phyloP scores from a whole-genome alignment of 345 rosid genomes.

The Rubroshorea leprosula region DNA sequence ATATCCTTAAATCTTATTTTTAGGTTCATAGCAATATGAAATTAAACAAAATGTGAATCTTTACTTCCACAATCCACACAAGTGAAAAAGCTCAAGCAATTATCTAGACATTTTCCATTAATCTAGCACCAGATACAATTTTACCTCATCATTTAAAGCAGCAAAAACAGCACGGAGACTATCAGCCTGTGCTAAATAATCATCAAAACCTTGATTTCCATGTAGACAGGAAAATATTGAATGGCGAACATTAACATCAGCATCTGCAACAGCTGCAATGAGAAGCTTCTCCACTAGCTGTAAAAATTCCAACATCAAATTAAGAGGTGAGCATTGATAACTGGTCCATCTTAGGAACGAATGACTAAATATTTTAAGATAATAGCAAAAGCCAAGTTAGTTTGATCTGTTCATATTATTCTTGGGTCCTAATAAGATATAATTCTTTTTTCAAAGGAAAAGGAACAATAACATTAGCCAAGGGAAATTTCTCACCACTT shows the following conservation, averaged over 20 bases:
- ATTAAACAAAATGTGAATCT: neutral
- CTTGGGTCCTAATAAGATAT: neutral
- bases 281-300: slow-evolving; percentile 99
- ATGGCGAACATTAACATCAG: slow-evolving; percentile 89
- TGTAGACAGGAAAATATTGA: slow-evolving; percentile 80
- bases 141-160: slow-evolving; percentile 96
- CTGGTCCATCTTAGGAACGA: neutral
- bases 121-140: slow-evolving; percentile 12
- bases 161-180: slow-evolving; percentile 95
- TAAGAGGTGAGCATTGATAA: slow-evolving; percentile 17
- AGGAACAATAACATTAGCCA: neutral
- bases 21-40: neutral
- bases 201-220: slow-evolving; percentile 84
- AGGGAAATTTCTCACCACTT: too few species aligned
- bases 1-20: too few species aligned
- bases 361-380: neutral
- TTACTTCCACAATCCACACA: neutral
- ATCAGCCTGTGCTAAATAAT: slow-evolving; percentile 92
- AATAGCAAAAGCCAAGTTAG: too few species aligned
- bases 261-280: slow-evolving; percentile 91
- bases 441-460: too few species aligned
- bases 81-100: neutral
- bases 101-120: neutral
- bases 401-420: neutral
- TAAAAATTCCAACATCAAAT: slow-evolving; percentile 29